Evolutionary conservation across 2,329 filamentous ascomycete species (phyloP), one percentile per base, ranked within the genome.

Genomic region (Ambrosiella xylebori): DNA sequence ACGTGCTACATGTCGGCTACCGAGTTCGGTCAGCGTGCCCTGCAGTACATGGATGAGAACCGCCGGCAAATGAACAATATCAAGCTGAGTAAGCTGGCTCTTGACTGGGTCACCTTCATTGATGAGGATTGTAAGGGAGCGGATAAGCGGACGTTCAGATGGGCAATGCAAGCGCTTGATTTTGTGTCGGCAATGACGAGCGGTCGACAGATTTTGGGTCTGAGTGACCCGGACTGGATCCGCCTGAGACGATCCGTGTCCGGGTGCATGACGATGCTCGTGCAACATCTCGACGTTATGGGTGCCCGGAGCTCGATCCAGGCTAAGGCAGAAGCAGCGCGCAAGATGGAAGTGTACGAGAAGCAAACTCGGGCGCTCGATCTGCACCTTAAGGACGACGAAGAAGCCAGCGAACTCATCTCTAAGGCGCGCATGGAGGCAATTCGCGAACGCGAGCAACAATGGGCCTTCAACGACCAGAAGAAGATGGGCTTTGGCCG

Each of bases 221-320:
- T 98, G 61, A 88, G 85, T 45, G 88, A 95, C 60, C 80, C 85
- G 45, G 91, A 98, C 66, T 98, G 95, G 68, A 79, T 83, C 5
- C 82, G 78, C 62, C 74, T 98, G 62, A 81, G 91, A 50, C 77
- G 81, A 59, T 97, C 96, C 69, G 93, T 98, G 4, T 89, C 89
- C 7, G 91, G 91, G 0, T 98, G 93, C 69, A 98, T 98, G 93
- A 90, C 88, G 17, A 78, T 98, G 27, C 76, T 98, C 54, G 97
- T 98, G 64, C 96, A 90, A 8, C 93, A 98, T 70, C 98, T 98
- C 65, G 93, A 98, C 69, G 97, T 98, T 70, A 95, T 98, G 86
- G 93, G 93, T 27, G 93, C 93, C 35, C 82, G 91, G 65, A 95
- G 90, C 6, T 96, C 85, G 47, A 77, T 96, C 62, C 93, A 93